A percentile compares a stretch with the other conserved stretches of the same genome.
Evolutionary conservation across 495 filamentous ascomycete genomes (phyloP).

Genomic region (Penicillium canescens): DNA sequence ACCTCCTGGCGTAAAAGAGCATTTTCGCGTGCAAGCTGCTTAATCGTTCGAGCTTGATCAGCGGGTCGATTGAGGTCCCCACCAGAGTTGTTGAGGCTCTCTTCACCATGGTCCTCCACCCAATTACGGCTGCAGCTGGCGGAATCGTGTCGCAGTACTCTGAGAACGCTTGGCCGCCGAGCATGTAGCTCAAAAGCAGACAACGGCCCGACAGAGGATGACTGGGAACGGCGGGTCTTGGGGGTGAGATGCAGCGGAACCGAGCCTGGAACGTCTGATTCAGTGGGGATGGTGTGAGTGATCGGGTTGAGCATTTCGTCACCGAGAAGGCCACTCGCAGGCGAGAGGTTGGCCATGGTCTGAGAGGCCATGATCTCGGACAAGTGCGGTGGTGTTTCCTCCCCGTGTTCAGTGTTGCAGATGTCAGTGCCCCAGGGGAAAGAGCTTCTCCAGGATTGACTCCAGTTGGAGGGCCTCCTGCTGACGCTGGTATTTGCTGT

Average conservation of each 20-base stretch:
- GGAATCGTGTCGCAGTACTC: conserved; percentile 72
- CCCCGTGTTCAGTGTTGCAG: conserved; percentile 72
- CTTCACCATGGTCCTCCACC: no score
- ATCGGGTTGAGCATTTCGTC: conserved; percentile 54
- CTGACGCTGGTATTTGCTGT: conserved; percentile 46
- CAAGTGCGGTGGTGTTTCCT: conserved; percentile 71
- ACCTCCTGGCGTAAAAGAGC: conserved; percentile 62
- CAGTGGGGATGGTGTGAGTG: conserved; percentile 53
- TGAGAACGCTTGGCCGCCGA: conserved; percentile 82
- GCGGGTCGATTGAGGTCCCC: conserved; percentile 54
- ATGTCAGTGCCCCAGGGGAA: conserved; percentile 80
- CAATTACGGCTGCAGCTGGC: conserved; percentile 73
- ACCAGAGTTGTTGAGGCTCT: conserved; percentile 67
- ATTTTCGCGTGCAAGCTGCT: conserved; percentile 72
- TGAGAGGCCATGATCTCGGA: conserved; percentile 79
- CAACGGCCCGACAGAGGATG: conserved; percentile 86
- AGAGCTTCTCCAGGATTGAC: conserved; percentile 52
- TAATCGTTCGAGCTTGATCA: conserved; percentile 67
- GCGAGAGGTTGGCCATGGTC: conserved; percentile 61
- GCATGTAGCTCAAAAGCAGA: conserved; percentile 76
- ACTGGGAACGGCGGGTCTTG: conserved; percentile 92
- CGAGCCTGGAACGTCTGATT: conserved; percentile 73
- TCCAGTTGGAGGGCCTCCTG: conserved; percentile 56
- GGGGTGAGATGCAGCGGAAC: conserved; percentile 89
- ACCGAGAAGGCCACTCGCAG: conserved; percentile 40